These are phyloP conservation scores for Limtongia smithiae DNA, from an alignment of 805 yeast species.

Conservation along the genomic window DNA sequence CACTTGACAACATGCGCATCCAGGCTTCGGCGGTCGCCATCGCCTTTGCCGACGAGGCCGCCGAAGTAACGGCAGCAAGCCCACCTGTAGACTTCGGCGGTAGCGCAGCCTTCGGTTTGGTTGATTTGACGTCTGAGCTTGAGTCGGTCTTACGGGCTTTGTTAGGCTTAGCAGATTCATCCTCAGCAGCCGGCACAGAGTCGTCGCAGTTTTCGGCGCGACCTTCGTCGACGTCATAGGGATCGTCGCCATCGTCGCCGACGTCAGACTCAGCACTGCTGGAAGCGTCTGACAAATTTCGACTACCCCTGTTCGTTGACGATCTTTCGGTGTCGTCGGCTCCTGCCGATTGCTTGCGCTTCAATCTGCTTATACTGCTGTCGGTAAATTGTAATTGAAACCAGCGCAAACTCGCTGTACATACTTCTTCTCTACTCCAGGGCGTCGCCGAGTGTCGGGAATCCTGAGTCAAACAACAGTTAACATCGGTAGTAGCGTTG, in stretches of 20 bases:
- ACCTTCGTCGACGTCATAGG: constrained; percentile 5
- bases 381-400: neutral
- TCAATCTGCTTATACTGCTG: neutral
- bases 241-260: constrained; percentile 17
- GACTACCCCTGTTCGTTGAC: too few species aligned
- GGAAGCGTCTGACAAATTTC: neutral
- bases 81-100: too few species aligned
- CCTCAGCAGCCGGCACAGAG: neutral
- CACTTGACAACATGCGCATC: constrained; percentile 38
- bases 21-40: constrained; percentile 33
- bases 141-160: neutral
- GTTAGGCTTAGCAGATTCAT: constrained; percentile 3
- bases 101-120: neutral
- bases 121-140: too few species aligned
- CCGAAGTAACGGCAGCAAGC: too few species aligned
- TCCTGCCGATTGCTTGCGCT: neutral
- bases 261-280: constrained; percentile 5
- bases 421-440: constrained; percentile 77
- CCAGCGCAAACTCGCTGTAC: constrained; percentile 33
- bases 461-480: too few species aligned
- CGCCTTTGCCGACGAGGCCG: constrained; percentile 2
- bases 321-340: too few species aligned
- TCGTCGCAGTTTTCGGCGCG: neutral
- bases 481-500: too few species aligned
- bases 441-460: constrained; percentile 61